Conservation (phyloP, 441 rosid genomes). For the Hura crepitans region DNA sequence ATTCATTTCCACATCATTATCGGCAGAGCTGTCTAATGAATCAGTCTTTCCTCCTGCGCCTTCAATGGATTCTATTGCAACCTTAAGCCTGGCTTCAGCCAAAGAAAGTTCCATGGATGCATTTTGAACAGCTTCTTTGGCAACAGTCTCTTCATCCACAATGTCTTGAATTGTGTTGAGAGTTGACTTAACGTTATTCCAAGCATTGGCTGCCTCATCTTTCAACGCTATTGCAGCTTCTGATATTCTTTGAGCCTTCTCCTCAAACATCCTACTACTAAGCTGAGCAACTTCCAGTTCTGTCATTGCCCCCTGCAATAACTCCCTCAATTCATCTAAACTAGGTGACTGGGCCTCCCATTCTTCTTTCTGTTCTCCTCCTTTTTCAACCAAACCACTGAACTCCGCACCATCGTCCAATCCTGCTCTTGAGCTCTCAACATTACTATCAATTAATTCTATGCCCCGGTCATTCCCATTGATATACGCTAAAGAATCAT, state of each 20-base stretch:
- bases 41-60: slow-evolving; percentile 33
- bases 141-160: slow-evolving; percentile 57
- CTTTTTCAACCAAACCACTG: slow-evolving; percentile 31
- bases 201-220: slow-evolving; percentile 66
- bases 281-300: slow-evolving; percentile 74
- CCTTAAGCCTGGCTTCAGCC: slow-evolving; percentile 73
- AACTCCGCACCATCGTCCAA: slow-evolving; percentile 28
- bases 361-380: slow-evolving; percentile 38
- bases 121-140: slow-evolving; percentile 70
- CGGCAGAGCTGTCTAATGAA: slow-evolving; percentile 33
- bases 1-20: slow-evolving; percentile 31
- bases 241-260: slow-evolving; percentile 80
- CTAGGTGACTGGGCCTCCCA: slow-evolving; percentile 29
- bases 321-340: slow-evolving; percentile 59
- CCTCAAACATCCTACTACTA: slow-evolving; percentile 82
- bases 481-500: slow-evolving; percentile 57
- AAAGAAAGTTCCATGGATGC: slow-evolving; percentile 81
- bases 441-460: slow-evolving; percentile 40
- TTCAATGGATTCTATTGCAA: slow-evolving; percentile 55
- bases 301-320: slow-evolving; percentile 51
- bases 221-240: slow-evolving; percentile 85
- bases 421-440: slow-evolving; percentile 26
- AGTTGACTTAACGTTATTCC: slow-evolving; percentile 54
- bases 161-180: slow-evolving; percentile 55
- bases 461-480: slow-evolving; percentile 51